Conservation (phyloP, 352 stramenopile species). For the Thraustotheca clavata region DNA sequence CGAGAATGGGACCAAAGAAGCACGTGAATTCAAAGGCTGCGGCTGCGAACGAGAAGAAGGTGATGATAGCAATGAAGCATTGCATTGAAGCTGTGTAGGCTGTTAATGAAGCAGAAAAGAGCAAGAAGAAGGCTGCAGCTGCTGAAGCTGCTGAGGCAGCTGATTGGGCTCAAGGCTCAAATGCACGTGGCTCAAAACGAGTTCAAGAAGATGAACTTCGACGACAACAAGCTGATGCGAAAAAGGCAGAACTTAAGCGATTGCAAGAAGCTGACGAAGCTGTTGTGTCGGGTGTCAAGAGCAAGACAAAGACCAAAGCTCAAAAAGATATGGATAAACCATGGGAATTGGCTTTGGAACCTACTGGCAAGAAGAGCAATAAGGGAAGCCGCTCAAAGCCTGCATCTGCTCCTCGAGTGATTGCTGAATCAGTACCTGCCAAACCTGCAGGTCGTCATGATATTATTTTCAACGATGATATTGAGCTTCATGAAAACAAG, state of each 20-base stretch:
- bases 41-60: conserved; percentile 61
- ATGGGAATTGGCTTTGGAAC: conserved; percentile 61
- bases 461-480: conserved; percentile 50
- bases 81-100: conserved; percentile 22
- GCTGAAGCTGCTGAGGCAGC: conserved; percentile 34
- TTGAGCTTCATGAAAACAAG: conserved; percentile 39
- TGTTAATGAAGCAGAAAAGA: conserved; percentile 40
- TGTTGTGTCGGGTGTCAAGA: conserved; percentile 35
- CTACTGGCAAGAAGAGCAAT: conserved; percentile 57
- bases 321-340: conserved; percentile 58
- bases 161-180: conserved; percentile 50
- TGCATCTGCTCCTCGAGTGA: conserved; percentile 24
- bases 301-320: conserved; percentile 48
- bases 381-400: conserved; percentile 32
- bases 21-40: conserved; percentile 64
- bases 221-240: conserved; percentile 46
- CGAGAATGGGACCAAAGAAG: conserved; percentile 40
- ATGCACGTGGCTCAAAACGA: conserved; percentile 34
- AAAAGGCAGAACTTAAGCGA: conserved; percentile 66
- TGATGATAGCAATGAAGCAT: no score
- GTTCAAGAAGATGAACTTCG: conserved; percentile 55
- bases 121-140: conserved; percentile 38
- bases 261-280: conserved; percentile 59
- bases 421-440: conserved; percentile 22
- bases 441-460: conserved; percentile 33